These are phyloP conservation scores for Xenosphaeropsis pyriputrescens DNA, from an alignment of 2,329 filamentous ascomycete genomes.

Conservation along the genomic window DNA sequence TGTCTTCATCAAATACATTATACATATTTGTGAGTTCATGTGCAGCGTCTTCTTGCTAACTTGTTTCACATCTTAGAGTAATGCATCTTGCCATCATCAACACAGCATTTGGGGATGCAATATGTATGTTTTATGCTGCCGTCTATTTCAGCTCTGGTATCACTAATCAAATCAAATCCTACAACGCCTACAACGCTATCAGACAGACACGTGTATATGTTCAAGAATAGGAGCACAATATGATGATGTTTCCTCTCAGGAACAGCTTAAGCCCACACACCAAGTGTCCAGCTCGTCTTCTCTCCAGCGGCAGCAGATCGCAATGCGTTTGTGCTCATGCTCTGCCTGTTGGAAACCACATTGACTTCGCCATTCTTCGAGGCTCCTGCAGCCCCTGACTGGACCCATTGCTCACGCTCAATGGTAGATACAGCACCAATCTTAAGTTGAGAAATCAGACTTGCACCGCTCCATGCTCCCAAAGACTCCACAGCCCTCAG, in stretches of 20 bases:
- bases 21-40: no score
- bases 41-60: no score
- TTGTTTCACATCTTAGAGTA: no score
- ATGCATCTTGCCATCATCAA: no score
- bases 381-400: conserved; percentile 50
- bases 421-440: conserved; percentile 54
- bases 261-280: conserved; percentile 32
- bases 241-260: not conserved
- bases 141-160: no score
- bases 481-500: conserved; percentile 54
- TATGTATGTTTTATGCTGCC: no score
- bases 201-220: not conserved
- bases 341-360: conserved; percentile 41
- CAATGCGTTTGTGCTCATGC: conserved; percentile 42
- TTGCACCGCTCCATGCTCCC: conserved; percentile 63
- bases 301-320: conserved; percentile 21
- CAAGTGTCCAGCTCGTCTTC: conserved; percentile 42
- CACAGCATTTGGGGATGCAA: no score
- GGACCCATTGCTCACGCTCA: conserved; percentile 57
- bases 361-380: conserved; percentile 44
- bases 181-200: no score
- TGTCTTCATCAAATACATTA: no score
- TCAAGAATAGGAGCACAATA: not conserved
- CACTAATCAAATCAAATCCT: no score
- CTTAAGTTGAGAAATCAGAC: conserved; percentile 52